These are phyloP conservation scores for Xylaria arbuscula DNA, from an alignment of 2,329 filamentous ascomycete genomes.

Conservation along the genomic window DNA sequence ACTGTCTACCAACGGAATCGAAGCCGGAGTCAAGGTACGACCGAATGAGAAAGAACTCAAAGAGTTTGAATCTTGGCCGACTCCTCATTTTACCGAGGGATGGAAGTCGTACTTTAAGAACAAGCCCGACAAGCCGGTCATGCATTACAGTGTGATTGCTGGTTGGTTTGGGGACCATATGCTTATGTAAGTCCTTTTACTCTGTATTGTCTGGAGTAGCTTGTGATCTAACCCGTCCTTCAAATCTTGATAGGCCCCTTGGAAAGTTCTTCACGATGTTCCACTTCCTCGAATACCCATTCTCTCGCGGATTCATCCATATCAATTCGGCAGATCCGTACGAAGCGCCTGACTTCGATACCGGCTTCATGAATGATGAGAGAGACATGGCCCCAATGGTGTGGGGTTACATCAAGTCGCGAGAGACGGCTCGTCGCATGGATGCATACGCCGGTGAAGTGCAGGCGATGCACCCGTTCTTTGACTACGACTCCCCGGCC, in stretches of 20 bases:
- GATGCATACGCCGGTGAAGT: constrained; percentile 82
- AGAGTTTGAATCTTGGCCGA: constrained; percentile 78
- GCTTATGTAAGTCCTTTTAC: constrained; percentile 59
- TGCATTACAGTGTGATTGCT: constrained; percentile 84
- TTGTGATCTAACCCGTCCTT: constrained; percentile 1
- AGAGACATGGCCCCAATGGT: constrained; percentile 87
- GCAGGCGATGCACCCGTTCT: constrained; percentile 75
- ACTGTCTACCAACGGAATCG: constrained; percentile 81
- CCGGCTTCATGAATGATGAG: constrained; percentile 87
- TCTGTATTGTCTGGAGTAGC: background rate
- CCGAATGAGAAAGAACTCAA: constrained; percentile 75
- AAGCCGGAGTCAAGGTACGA: constrained; percentile 81
- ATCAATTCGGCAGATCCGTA: constrained; percentile 79
- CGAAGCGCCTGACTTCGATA: constrained; percentile 79
- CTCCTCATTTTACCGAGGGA: constrained; percentile 76
- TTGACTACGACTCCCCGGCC: constrained; percentile 75
- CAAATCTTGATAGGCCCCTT: constrained; percentile 65
- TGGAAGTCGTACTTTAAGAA: constrained; percentile 88
- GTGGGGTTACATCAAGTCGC: constrained; percentile 85
- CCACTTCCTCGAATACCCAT: constrained; percentile 82
- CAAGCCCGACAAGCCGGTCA: constrained; percentile 86
- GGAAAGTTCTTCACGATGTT: constrained; percentile 89
- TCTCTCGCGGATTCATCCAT: constrained; percentile 77
- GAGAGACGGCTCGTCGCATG: constrained; percentile 83
- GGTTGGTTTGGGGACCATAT: constrained; percentile 73